Evolutionary conservation across 208 protist species (phyloP), one percentile per base, ranked within the genome.

Genomic region (Acanthamoeba triangularis): DNA sequence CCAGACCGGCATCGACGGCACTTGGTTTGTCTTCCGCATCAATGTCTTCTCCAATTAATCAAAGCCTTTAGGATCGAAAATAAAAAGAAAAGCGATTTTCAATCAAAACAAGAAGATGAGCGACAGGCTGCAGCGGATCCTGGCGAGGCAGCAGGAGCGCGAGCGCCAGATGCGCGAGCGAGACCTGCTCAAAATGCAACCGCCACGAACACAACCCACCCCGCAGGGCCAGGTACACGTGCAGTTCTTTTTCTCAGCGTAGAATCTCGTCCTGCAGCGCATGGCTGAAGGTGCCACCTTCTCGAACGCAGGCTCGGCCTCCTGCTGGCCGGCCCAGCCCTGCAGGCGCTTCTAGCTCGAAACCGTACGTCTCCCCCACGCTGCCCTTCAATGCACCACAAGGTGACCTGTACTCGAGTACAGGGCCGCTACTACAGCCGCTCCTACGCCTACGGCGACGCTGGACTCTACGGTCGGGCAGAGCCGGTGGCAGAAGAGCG

Each of bases 401-500:
- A 8, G 11, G 13, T 25, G 8, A 23, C 11, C 16, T 61, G 56
- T 23, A 52, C 49, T 52, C 49, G 69, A 78, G 8, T 78, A 3
- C 63, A 69, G 63, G 28, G 63, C 18, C 11, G 63, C n/a, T n/a
- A n/a, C n/a, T n/a, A n/a, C n/a, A n/a, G n/a, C n/a, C n/a, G 52
- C 52, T 7, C 52, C 52, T 7, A 7, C 52, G n/a, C n/a, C 11
- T 20, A 37, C 67, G 67, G n/a, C 28, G 30, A 76, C 8, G 67
- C 72, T 80, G 72, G 72, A 80, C 30, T 41, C 33, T 20, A 6
- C 25, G 35, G 72, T 80, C 20, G 72, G 72, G 6, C 30, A 80
- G 72, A 80, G 72, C 35, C 72, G 72, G 20, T 80, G 72, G 72
- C n/a, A 80, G 16, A 80, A 80, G 72, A 80, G 72, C 72, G 72